These are phyloP conservation scores for Trichoderma semiorbis DNA, from an alignment of 2,329 filamentous ascomycete genomes.

Conservation along the genomic window DNA sequence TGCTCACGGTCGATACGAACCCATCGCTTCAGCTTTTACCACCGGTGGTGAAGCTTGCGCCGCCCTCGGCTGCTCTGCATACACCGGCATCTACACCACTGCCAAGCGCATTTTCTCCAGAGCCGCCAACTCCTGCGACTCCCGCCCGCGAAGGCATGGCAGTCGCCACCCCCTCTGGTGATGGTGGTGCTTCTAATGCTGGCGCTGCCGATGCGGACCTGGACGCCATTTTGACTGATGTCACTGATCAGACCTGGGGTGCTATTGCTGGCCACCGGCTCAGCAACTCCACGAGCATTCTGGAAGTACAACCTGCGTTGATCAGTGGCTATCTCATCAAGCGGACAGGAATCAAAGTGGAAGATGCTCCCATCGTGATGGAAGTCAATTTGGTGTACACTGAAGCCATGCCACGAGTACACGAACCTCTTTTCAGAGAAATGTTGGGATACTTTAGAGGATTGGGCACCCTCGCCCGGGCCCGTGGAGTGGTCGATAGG, in stretches of 20 bases:
- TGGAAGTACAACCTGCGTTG: constrained; percentile 55
- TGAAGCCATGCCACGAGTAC: constrained; percentile 48
- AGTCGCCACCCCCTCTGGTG: constrained; percentile 46
- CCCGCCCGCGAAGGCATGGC: constrained; percentile 39
- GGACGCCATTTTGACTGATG: constrained; percentile 68
- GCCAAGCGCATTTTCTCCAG: constrained; percentile 56
- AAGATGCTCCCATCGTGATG: constrained; percentile 58
- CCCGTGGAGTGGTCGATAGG: constrained; percentile 59
- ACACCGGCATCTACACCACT: constrained; percentile 70
- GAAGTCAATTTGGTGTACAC: constrained; percentile 62
- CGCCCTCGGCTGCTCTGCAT: constrained; percentile 45
- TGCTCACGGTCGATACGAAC: constrained; percentile 63
- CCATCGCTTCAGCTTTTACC: constrained; percentile 63
- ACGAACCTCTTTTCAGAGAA: constrained; percentile 66
- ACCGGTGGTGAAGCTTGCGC: constrained; percentile 47
- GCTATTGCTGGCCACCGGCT: constrained; percentile 65
- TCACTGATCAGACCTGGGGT: constrained; percentile 73
- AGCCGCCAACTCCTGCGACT: constrained; percentile 50
- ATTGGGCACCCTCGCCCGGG: constrained; percentile 64
- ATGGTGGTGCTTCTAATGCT: constrained; percentile 38
- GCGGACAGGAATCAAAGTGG: constrained; percentile 51
- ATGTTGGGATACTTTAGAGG: constrained; percentile 67
- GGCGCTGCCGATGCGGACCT: constrained; percentile 40
- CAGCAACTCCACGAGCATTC: constrained; percentile 54
- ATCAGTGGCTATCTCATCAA: constrained; percentile 66